Percentiles rank a stretch among this genome's conserved stretches.
These are phyloP conservation scores for Fusarium gaditjirri DNA, from an alignment of 2,329 filamentous ascomycete genomes.

Conservation along the genomic window DNA sequence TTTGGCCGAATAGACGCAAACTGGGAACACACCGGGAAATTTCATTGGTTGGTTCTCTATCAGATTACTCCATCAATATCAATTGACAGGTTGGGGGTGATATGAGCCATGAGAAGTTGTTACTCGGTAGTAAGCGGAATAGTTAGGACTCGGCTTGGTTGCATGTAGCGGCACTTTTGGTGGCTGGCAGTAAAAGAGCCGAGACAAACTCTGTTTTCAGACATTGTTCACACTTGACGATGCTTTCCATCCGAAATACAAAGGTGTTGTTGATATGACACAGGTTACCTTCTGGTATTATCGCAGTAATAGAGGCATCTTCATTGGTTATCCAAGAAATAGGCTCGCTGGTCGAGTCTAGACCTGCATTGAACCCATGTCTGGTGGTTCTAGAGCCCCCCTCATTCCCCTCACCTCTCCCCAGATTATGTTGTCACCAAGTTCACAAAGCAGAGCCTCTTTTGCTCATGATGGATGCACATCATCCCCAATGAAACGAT, in stretches of 20 bases:
- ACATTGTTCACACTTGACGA: not conserved
- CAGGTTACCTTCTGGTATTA: not conserved
- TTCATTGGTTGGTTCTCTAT: constrained; percentile 6
- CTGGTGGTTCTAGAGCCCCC: constrained; percentile 18
- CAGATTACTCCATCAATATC: constrained; percentile 7
- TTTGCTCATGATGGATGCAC: constrained; percentile 33
- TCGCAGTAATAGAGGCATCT: constrained; percentile 27
- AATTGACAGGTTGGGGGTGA: constrained; percentile 17
- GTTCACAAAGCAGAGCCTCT: constrained; percentile 31
- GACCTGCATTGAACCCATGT: constrained; percentile 32
- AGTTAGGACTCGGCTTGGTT: not conserved
- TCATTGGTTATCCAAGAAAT: constrained; percentile 30
- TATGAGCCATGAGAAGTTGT: not conserved
- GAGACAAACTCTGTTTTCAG: constrained; percentile 6
- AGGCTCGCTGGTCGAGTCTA: constrained; percentile 3
- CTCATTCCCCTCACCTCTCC: constrained; percentile 21
- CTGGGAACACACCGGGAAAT: not conserved
- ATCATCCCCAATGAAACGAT: not conserved
- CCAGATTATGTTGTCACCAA: constrained; percentile 29
- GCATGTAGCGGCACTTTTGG: not conserved
- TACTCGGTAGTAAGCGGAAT: constrained; percentile 13
- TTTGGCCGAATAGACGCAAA: not conserved
- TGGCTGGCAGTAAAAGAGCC: not conserved
- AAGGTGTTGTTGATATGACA: not conserved
- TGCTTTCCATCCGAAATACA: too few species aligned